Percentiles rank a stretch among this genome's conserved stretches.
These are phyloP conservation scores for Podospora sp. DNA, from an alignment of 495 filamentous ascomycete species.

Conservation along the genomic window DNA sequence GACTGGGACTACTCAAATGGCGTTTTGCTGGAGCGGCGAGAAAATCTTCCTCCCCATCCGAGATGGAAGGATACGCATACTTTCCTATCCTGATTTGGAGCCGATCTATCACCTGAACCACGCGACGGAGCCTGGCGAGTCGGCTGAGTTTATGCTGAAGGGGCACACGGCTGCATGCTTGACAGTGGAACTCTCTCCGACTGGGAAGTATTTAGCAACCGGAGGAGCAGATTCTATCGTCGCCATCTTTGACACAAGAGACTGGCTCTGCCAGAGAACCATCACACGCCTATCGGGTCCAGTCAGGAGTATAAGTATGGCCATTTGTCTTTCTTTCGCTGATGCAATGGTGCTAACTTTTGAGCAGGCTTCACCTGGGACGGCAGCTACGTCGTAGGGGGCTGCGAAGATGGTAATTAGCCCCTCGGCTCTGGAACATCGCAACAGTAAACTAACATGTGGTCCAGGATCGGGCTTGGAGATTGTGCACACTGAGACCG, in stretches of 20 bases:
- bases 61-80: constrained; percentile 78
- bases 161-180: constrained; percentile 82
- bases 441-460: constrained; percentile 14
- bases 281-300: constrained; percentile 75
- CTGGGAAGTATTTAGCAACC: constrained; percentile 78
- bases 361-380: constrained; percentile 76
- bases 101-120: constrained; percentile 48
- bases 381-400: constrained; percentile 82
- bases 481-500: constrained; percentile 83
- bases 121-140: constrained; percentile 37
- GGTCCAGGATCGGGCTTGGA: constrained; percentile 58
- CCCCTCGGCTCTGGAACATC: not conserved
- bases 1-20: constrained; percentile 77
- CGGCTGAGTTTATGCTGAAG: constrained; percentile 64
- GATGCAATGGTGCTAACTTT: constrained; percentile 22
- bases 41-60: constrained; percentile 80
- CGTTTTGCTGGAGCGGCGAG: constrained; percentile 75
- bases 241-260: constrained; percentile 85
- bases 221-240: constrained; percentile 90
- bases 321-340: not conserved
- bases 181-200: constrained; percentile 71
- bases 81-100: constrained; percentile 67
- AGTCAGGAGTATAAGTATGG: constrained; percentile 72
- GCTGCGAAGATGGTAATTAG: constrained; percentile 73
- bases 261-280: constrained; percentile 87